These are phyloP conservation scores for Phytophthora colocasiae DNA, from an alignment of 352 stramenopile species.

Conservation along the genomic window DNA sequence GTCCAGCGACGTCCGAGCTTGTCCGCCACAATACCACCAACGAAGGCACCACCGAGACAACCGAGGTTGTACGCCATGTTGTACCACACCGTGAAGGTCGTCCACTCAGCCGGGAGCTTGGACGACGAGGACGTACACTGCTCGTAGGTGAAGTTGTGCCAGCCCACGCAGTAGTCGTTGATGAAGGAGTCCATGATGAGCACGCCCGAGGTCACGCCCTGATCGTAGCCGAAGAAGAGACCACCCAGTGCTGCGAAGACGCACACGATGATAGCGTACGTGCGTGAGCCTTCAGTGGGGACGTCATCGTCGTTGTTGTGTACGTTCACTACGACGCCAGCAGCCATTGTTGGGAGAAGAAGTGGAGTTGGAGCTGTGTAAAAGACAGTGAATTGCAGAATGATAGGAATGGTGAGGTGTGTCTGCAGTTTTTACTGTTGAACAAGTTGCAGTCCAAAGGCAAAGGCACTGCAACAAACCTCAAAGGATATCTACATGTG, in stretches of 20 bases:
- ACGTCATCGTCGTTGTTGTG: no score
- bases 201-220: no score
- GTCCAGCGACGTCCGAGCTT: neutral
- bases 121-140: conserved; percentile 16
- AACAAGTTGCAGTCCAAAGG: no score
- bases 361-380: neutral
- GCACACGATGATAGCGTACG: no score
- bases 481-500: no score
- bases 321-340: neutral
- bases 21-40: neutral
- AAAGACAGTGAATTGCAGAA: neutral
- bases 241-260: no score
- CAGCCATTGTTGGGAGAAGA: neutral
- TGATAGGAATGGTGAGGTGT: neutral
- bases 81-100: neutral
- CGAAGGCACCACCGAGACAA: neutral
- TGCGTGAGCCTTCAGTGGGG: no score
- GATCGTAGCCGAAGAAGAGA: no score
- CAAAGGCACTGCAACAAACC: no score
- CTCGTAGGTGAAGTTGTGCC: neutral
- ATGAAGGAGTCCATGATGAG: no score
- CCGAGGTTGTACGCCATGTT: conserved; percentile 1
- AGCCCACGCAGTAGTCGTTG: no score
- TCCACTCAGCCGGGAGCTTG: neutral
- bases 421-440: no score